A percentile compares a stretch with the other conserved stretches of the same genome.
phyloP scores from a whole-genome alignment of 805 yeast genomes.

The Cephaloascus albidus region DNA sequence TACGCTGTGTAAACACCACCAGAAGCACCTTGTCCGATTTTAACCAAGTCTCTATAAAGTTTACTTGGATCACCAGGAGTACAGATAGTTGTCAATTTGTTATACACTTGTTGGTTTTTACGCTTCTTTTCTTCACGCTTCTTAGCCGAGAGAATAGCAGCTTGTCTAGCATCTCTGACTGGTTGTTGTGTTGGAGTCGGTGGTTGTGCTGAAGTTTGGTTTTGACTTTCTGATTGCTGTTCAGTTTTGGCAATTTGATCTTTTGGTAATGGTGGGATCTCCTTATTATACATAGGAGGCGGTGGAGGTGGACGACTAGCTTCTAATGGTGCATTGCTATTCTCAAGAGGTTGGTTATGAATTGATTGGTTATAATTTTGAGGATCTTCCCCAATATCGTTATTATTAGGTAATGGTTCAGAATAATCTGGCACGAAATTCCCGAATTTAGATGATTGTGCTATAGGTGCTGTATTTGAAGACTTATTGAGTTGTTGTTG shows the following conservation, averaged over 20 bases:
- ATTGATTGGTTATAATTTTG: not conserved
- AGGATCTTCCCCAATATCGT: not conserved
- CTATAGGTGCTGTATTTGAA: constrained; percentile 28
- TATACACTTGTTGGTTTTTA: constrained; percentile 62
- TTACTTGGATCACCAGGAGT: constrained; percentile 76
- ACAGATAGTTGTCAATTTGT: constrained; percentile 67
- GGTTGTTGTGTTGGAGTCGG: constrained; percentile 18
- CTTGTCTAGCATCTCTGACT: constrained; percentile 41
- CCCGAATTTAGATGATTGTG: constrained; percentile 18
- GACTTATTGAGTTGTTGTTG: constrained; percentile 12
- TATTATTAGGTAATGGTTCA: not conserved
- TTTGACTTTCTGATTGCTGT: not conserved
- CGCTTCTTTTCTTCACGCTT: constrained; percentile 74
- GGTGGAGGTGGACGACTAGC: constrained; percentile 33
- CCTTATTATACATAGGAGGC: constrained; percentile 9
- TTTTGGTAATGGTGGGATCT: not conserved
- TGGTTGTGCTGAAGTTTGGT: constrained; percentile 11
- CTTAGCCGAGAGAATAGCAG: constrained; percentile 47
- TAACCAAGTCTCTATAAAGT: constrained; percentile 57
- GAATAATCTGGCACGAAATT: constrained; percentile 1
- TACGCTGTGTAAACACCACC: constrained; percentile 95
- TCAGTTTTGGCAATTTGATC: not conserved
- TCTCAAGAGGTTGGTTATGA: not conserved
- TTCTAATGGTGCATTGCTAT: not conserved
- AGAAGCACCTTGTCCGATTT: constrained; percentile 97